Base-by-base conservation (phyloP, 805 yeast species). In the Kodamaea restingae region DNA sequence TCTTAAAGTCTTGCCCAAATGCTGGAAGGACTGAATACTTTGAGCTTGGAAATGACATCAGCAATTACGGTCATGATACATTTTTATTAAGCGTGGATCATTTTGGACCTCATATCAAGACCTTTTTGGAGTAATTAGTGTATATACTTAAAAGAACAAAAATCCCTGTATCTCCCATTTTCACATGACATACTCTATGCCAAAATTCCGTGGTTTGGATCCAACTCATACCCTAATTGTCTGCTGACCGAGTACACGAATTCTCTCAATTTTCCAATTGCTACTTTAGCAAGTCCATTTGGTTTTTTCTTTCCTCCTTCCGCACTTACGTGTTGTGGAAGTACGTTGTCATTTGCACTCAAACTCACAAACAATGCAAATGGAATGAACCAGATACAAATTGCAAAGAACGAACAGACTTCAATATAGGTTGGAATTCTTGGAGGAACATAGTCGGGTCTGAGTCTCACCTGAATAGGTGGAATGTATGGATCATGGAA, bases 351-450 rank as follows among this genome's bases (percentile, higher is more conserved):
- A 46, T 87, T 85, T 1, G 97, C 97, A 56, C 95, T 85, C 43
- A 93, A 69, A 21, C 95, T 83, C 12, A 93, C 91, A 60, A 93
- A 91, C 41, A 93, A 70, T 3, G 96, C 81, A 59, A 93, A 88
- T 24, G 98, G 98, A 20, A 93, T 76, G 43, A 91, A 73, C 98
- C 98, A 93, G 14, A 93, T 81, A 51, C 93, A 81, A 30, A 93
- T 63, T 1, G 96, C 98, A 56, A 93, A 90, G 60, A 93, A 93
- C 3, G 96, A 84, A n/a, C 96, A 86, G 3, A 93, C 86, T 56
- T 93, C 96, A 1, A 88, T 71, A 55, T 91, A 91, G 9, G 84
- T 71, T 2, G 95, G 95, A 39, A 86, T 75, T 33, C 77, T 75
- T 10, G 84, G 84, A 34, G 85, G 76, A 15, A 62, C 62, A 52